Evolutionary conservation across 495 filamentous ascomycete genomes (phyloP).

Genomic region (Hypoxylon rickii): DNA sequence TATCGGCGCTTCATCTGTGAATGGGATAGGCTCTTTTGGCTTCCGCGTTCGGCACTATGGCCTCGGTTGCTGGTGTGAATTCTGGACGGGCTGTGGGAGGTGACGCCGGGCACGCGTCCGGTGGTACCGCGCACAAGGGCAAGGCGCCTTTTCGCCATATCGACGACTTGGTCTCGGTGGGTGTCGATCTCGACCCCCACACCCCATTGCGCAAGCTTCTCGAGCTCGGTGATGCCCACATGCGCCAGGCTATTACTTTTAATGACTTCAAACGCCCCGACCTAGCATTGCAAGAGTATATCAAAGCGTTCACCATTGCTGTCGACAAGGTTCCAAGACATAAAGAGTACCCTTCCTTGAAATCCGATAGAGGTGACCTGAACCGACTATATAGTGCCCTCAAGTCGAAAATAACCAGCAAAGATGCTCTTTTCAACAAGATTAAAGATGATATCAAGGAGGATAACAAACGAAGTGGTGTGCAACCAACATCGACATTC

Average conservation of each 20-base stretch:
- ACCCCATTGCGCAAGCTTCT: constrained; percentile 55
- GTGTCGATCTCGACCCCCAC: constrained; percentile 48
- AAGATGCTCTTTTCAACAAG: constrained; percentile 51
- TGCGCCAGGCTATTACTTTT: constrained; percentile 56
- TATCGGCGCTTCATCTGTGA: neutral
- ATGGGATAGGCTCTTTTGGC: constrained; percentile 34
- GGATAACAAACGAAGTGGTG: constrained; percentile 63
- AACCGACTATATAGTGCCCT: constrained; percentile 55
- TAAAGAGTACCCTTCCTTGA: constrained; percentile 63
- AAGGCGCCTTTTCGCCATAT: constrained; percentile 67
- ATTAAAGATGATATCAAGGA: constrained; percentile 71
- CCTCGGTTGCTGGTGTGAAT: neutral
- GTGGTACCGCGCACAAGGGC: constrained; percentile 18
- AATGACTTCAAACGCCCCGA: constrained; percentile 58
- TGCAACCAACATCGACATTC: constrained; percentile 38
- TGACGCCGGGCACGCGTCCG: neutral
- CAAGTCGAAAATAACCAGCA: constrained; percentile 51
- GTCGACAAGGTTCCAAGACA: constrained; percentile 74
- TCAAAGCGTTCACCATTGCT: constrained; percentile 77
- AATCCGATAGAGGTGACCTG: constrained; percentile 47
- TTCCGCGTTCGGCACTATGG: constrained; percentile 6
- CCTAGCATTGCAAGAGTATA: constrained; percentile 66
- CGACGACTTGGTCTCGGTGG: constrained; percentile 66
- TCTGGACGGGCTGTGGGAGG: neutral
- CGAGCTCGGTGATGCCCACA: constrained; percentile 51